Conservation (phyloP, 768 basidiomycete genomes). For the Omphalotus guepiniiformis region DNA sequence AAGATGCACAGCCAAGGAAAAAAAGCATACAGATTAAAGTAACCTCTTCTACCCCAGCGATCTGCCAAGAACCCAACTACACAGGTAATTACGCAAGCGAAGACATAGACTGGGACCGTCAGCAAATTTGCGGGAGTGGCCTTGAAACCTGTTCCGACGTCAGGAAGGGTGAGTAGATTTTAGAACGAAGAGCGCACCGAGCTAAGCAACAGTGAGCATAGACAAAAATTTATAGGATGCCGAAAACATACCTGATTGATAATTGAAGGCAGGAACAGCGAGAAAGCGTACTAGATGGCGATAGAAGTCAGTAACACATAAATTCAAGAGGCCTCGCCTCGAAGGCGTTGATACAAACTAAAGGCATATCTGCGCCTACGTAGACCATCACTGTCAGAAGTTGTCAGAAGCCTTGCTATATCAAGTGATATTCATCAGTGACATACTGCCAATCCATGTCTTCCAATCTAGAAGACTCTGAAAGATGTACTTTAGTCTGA, state of each 20-base stretch:
- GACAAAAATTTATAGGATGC: neutral
- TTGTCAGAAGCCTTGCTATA: neutral
- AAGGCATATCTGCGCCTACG: slow-evolving; percentile 53
- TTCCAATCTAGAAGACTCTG: slow-evolving; percentile 68
- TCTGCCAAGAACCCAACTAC: slow-evolving; percentile 62
- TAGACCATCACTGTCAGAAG: slow-evolving; percentile 47
- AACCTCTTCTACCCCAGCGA: slow-evolving; percentile 52
- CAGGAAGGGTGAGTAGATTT: too few relatives aligned
- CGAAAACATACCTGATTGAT: slow-evolving; percentile 53
- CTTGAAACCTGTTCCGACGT: slow-evolving; percentile 41
- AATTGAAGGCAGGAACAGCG: slow-evolving; percentile 75
- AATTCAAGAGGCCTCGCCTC: neutral
- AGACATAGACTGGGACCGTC: slow-evolving; percentile 72
- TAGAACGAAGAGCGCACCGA: slow-evolving; percentile 28
- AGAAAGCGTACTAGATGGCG: slow-evolving; percentile 63
- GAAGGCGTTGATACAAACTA: too few relatives aligned
- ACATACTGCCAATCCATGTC: slow-evolving; percentile 56
- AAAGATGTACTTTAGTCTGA: slow-evolving; percentile 54
- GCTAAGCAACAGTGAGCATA: slow-evolving; percentile 23
- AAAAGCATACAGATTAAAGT: slow-evolving; percentile 55
- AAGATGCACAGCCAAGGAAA: neutral
- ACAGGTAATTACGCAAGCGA: slow-evolving; percentile 66
- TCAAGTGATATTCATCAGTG: neutral
- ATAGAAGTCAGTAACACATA: neutral
- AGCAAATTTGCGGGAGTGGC: slow-evolving; percentile 73